phyloP scores from a whole-genome alignment of 2,329 filamentous ascomycete species.

The Stachybotrys echinatus region DNA sequence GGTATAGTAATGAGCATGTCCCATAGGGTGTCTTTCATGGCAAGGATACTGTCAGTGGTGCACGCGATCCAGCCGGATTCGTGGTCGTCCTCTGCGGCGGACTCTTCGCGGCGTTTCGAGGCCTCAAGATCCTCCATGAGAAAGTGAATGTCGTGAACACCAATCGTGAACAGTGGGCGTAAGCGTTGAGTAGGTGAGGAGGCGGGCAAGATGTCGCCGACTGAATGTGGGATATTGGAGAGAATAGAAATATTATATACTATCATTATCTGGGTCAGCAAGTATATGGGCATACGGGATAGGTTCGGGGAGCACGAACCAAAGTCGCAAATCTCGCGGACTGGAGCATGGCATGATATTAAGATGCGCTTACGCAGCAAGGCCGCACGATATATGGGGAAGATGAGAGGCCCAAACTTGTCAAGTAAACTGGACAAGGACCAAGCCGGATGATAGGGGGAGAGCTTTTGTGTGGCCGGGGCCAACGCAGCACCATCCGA shows the following conservation, averaged over 20 bases:
- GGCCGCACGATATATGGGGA: slow-evolving; percentile 83
- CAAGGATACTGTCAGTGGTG: slow-evolving; percentile 90
- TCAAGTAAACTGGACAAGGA: slow-evolving; percentile 74
- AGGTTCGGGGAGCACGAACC: slow-evolving; percentile 46
- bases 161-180: slow-evolving; percentile 84
- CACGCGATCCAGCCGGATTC: slow-evolving; percentile 83
- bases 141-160: slow-evolving; percentile 85
- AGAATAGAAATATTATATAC: slow-evolving; percentile 94
- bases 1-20: slow-evolving; percentile 86
- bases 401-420: slow-evolving; percentile 84
- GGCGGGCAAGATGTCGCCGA: slow-evolving; percentile 63
- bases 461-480: slow-evolving; percentile 57
- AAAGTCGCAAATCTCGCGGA: slow-evolving; percentile 82
- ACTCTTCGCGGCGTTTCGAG: slow-evolving; percentile 31
- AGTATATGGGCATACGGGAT: not conserved
- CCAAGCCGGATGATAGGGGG: slow-evolving; percentile 78
- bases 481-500: slow-evolving; percentile 57
- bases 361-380: slow-evolving; percentile 83
- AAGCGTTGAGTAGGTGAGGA: slow-evolving; percentile 60
- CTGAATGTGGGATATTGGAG: slow-evolving; percentile 75
- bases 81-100: slow-evolving; percentile 37
- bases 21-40: slow-evolving; percentile 80
- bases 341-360: slow-evolving; percentile 79
- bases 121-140: slow-evolving; percentile 58
- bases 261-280: slow-evolving; percentile 23